Evolutionary conservation across 352 stramenopile genomes (phyloP), one percentile per base, ranked within the genome.

Genomic region (Phytophthora aleatoria): DNA sequence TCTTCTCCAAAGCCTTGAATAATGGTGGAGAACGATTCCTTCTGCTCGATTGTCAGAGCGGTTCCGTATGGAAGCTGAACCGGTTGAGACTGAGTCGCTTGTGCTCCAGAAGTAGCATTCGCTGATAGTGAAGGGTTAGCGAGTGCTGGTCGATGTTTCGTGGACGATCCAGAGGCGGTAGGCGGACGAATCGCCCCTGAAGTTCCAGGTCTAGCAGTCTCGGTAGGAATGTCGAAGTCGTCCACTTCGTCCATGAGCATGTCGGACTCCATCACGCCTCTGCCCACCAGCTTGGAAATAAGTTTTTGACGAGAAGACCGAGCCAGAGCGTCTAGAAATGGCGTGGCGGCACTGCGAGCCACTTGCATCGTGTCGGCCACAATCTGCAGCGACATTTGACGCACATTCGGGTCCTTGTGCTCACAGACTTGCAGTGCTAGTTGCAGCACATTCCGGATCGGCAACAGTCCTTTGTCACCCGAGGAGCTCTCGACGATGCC

Each of bases 231-330:
- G 1, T 93, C 84, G 64, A 92, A 95, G 45, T 95, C 86, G 16
- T 95, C 86, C 0, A 95, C 69, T 60, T 95, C 87, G 35, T 93
- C 87, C 83, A 93, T 92, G 7, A 95, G 69, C 65, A 94, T 74
- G 68, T 93, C 87, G 0, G 79, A 67, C 39, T 93, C 87, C 16
- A 94, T 57, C 0, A 92, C 83, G 1, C 85, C 83, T 42, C 79
- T 68, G 13, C 92, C 86, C 1, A 93, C 84, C 3, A 95, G 63
- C 35, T 92, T 92, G 0, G 77, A 80, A n/a, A 93, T 92, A 16
- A 95, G 71, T 66, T 93, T 95, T 51, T 95, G 86, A 30, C 83
- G 72, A 20, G 77, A 79, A 11, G 78, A 76, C 0, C 86, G 76
- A 4, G 84, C 84, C 0, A 95, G 43, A 1, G 75, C 79, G 50